phyloP scores from a whole-genome alignment of 2,329 filamentous ascomycete genomes.

The Fusarium setosum region DNA sequence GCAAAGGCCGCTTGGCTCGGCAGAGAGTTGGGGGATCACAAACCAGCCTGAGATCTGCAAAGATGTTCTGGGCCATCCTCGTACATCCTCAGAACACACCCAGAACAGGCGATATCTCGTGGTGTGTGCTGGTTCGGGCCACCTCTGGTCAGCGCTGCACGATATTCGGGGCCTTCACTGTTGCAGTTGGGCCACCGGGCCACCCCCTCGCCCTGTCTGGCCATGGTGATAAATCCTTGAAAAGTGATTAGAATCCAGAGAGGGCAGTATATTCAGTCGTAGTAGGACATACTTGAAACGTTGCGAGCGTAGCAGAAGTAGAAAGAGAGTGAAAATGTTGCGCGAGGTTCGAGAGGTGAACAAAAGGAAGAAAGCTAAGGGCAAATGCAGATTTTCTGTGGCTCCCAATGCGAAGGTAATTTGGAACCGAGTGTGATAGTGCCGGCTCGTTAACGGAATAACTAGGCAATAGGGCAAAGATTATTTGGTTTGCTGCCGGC shows the following conservation, averaged over 20 bases:
- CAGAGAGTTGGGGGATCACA: not conserved
- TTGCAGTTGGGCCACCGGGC: no score
- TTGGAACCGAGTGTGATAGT: not conserved
- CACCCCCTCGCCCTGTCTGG: no score
- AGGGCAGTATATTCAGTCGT: no score
- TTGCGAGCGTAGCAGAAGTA: no score
- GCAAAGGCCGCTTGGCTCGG: no score
- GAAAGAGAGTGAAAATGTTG: no score
- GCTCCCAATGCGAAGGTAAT: not conserved
- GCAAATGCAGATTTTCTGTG: not conserved
- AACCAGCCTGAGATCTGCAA: not conserved
- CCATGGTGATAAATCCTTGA: no score
- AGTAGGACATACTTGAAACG: no score
- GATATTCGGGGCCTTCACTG: not conserved
- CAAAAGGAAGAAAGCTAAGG: not conserved
- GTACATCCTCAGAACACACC: constrained; percentile 1
- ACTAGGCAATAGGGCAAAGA: not conserved
- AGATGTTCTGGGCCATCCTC: not conserved
- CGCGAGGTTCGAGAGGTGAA: no score
- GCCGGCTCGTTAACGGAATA: not conserved
- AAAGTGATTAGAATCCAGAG: no score
- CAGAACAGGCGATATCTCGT: not conserved
- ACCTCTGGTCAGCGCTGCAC: not conserved
- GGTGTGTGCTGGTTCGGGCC: not conserved
- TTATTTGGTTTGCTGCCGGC: not conserved